Percentiles rank a stretch among this genome's conserved stretches.
Evolutionary conservation across 192 early-diverging fungal genomes (phyloP).

Genomic region (Chytriomyces sp.): DNA sequence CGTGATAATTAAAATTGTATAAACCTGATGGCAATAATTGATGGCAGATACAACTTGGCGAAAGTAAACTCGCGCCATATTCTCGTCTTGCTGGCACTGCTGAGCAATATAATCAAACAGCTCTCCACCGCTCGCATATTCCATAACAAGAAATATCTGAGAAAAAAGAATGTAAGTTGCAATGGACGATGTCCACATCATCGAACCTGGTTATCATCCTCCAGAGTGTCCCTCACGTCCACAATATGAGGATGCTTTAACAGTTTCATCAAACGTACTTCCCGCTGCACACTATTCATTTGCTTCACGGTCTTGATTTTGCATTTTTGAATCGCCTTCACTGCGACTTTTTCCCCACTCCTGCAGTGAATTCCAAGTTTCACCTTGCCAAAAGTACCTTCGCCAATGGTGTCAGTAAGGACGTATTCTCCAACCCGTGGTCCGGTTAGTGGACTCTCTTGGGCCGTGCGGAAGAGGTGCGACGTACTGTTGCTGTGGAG

Average conservation of each 20-base stretch:
- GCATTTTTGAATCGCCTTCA: conserved; percentile 62
- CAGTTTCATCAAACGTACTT: conserved; percentile 66
- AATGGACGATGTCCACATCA: conserved; percentile 5
- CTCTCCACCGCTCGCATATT: conserved; percentile 62
- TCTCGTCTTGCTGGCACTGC: conserved; percentile 65
- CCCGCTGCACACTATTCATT: conserved; percentile 62
- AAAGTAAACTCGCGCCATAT: conserved; percentile 55
- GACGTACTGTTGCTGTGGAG: neutral
- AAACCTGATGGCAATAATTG: conserved; percentile 58
- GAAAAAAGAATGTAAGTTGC: neutral
- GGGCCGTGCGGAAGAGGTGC: neutral
- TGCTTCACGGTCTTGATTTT: conserved; percentile 64
- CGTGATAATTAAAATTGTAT: neutral
- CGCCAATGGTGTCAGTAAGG: conserved; percentile 57
- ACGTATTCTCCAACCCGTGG: conserved; percentile 55
- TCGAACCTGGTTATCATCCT: conserved; percentile 50
- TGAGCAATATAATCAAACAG: conserved; percentile 63
- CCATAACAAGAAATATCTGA: conserved; percentile 60
- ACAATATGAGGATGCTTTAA: conserved; percentile 63
- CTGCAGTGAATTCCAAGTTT: conserved; percentile 52
- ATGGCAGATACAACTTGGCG: conserved; percentile 62
- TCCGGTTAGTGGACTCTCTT: neutral
- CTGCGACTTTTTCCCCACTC: conserved; percentile 60
- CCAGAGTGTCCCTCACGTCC: conserved; percentile 65
- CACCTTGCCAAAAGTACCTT: conserved; percentile 70